These are phyloP conservation scores for Schizochytrium sp. DNA, from an alignment of 108 stramenopile genomes.

Conservation along the genomic window DNA sequence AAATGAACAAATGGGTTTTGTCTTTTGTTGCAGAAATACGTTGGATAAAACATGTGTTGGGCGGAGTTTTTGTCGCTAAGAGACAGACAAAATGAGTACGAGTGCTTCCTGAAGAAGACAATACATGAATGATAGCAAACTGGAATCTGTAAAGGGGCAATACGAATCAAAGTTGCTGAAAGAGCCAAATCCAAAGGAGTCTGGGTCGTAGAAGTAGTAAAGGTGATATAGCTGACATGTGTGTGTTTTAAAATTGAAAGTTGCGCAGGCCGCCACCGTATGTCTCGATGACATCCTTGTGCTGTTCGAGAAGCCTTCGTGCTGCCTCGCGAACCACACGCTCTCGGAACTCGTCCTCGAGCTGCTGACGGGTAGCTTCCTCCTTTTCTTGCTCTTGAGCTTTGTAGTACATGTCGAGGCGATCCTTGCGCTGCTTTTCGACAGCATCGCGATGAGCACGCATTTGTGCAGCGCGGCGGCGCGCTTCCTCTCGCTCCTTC, in stretches of 20 bases:
- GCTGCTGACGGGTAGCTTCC: conserved; percentile 26
- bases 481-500: conserved; percentile 34
- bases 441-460: conserved; percentile 13
- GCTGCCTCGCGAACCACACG: conserved; percentile 56
- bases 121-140: no score
- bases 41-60: no score
- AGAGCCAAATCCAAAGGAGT: no score
- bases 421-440: conserved; percentile 44
- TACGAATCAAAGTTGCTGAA: no score
- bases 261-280: conserved; percentile 59
- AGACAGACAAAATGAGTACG: no score
- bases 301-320: conserved; percentile 46
- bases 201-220: no score
- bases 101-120: no score
- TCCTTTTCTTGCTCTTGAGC: conserved; percentile 58
- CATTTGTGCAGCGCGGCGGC: conserved; percentile 37
- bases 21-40: no score
- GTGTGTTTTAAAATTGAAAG: background rate
- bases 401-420: conserved; percentile 51
- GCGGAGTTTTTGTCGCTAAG: no score
- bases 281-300: conserved; percentile 4
- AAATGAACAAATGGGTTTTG: background rate
- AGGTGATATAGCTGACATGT: no score
- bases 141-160: no score
- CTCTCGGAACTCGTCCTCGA: conserved; percentile 51